Evolutionary conservation across 768 basidiomycete genomes (phyloP), one percentile per base, ranked within the genome.

Genomic region (Tricholoma matsutake): DNA sequence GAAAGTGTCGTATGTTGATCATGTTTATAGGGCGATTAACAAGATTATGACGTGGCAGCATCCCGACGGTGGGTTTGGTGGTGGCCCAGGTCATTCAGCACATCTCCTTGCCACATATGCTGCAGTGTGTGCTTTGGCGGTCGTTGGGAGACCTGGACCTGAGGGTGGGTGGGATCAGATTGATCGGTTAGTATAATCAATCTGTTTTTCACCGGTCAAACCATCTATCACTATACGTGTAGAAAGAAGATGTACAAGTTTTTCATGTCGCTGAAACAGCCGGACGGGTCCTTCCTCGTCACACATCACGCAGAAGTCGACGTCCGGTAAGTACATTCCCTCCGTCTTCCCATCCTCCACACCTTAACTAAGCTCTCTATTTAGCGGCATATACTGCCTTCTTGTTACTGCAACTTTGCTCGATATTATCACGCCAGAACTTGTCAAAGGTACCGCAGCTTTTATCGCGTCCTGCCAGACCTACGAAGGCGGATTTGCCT

Each of bases 401-500:
- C 83, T 99, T 11, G 87, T 87, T 2, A 84, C 87, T 2, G 94
- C 96, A 0, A 84, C 87, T 2, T 78, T 99, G 22, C 82, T 98
- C 45, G 85, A 97, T 65, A 74, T 99, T 16, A 75, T 98, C 51
- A 98, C 96, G 0, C 94, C 95, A 0, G 94, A 92, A 60, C 87
- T 99, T 41, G 80, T 95, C 4, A 75, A 78, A 28, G 87, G 88
- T 5, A 90, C 89, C 0, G 83, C 91, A 1, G 83, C 78, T 6
- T 98, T 95, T 77, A 79, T 99, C 57, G 86, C 87, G 0, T 88
- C 89, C 4, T 97, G 94, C 71, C 97, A 98, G 72, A 98, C 96
- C 0, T 98, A 96, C 76, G 97, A 99, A 74, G 97, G 97, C 34
- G 96, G 97, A 0, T 96, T 99, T 69, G 83, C 92, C 1, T 88